Base-by-base conservation (phyloP, 768 basidiomycete genomes). In the Psilocybe sp. region DNA sequence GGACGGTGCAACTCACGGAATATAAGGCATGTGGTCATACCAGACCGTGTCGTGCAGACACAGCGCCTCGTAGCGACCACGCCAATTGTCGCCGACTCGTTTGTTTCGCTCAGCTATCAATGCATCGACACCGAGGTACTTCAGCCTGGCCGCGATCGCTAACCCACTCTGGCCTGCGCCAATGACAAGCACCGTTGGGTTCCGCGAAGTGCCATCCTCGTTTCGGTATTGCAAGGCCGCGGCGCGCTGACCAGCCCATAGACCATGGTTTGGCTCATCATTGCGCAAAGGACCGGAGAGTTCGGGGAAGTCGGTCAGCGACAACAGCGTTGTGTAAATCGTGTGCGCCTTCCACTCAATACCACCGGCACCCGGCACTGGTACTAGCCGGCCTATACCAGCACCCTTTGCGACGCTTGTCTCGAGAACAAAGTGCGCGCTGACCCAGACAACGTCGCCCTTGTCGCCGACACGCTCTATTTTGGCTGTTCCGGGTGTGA, bases 121-220 rank as follows among this genome's bases (percentile, higher is more conserved):
- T 7, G 73, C 65, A 1, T 65, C 49, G 7, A 85, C 61, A n/a
- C 72, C 80, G 18, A 84, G 63, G 28, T 64, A 66, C 52, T 81
- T 81, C 50, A 86, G 65, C 18, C 81, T 68, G 10, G 82, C 81
- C 1, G 81, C 81, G 11, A 79, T 55, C 28, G 74, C 75, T 10
- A 88, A 62, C 1, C 82, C 85, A 47, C 73, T 75, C 40, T 84
- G 83, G 4, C 80, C 82, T 1, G 50, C 69, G 14, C 82, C 80
- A n/a, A 83, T 65, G 35, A 85, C 60, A 11, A 86, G 57, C 4
- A 81, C 85, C 0, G 70, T 70, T 0, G 85, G 84, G 34, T 76
- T 74, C 15, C 73, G 61, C 64, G 53, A 81, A 81, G 31, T 75
- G 70, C 15, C 55, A 44, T 50, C 76, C 72, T 5, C 55, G 60